phyloP scores from a whole-genome alignment of 2,329 filamentous ascomycete species.

The Aspergillus ruber region DNA sequence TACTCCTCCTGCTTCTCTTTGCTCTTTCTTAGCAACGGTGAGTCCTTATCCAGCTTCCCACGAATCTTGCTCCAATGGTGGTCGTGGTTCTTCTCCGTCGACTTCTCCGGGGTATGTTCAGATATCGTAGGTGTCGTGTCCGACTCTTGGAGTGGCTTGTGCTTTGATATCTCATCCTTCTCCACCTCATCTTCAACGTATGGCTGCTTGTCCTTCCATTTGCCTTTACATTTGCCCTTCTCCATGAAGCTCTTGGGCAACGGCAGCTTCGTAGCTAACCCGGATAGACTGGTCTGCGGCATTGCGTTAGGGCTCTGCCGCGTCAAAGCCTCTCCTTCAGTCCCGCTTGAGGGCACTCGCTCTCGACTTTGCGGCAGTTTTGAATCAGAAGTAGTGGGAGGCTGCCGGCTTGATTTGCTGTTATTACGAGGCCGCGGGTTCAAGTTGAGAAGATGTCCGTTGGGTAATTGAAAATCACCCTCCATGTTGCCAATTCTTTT shows the following conservation, averaged over 20 bases:
- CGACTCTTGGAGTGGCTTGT: neutral
- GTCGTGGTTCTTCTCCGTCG: constrained; percentile 18
- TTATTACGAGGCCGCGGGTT: constrained; percentile 15
- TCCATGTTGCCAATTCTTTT: constrained; percentile 14
- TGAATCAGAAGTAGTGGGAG: neutral
- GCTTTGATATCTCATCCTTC: no score
- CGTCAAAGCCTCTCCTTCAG: neutral
- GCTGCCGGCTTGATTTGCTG: neutral
- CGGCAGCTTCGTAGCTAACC: constrained; percentile 24
- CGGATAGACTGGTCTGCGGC: neutral
- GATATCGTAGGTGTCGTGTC: constrained; percentile 4
- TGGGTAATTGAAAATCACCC: constrained; percentile 19
- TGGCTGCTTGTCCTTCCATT: constrained; percentile 6
- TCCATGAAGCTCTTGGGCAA: constrained; percentile 17
- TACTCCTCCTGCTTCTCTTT: constrained; percentile 16
- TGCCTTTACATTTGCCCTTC: constrained; percentile 8
- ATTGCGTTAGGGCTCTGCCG: neutral
- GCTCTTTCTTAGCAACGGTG: constrained; percentile 10
- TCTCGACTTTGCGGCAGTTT: neutral
- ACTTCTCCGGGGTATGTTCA: constrained; percentile 8
- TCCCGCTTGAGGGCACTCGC: neutral
- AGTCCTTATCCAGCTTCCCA: constrained; percentile 21
- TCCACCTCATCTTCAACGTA: constrained; percentile 5
- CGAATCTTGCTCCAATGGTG: constrained; percentile 23
- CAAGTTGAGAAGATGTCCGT: constrained; percentile 25